Percentiles rank a stretch among this genome's conserved stretches.
These are phyloP conservation scores for Obelidium mucronatum DNA, from an alignment of 192 early-diverging fungal genomes.

Conservation along the genomic window DNA sequence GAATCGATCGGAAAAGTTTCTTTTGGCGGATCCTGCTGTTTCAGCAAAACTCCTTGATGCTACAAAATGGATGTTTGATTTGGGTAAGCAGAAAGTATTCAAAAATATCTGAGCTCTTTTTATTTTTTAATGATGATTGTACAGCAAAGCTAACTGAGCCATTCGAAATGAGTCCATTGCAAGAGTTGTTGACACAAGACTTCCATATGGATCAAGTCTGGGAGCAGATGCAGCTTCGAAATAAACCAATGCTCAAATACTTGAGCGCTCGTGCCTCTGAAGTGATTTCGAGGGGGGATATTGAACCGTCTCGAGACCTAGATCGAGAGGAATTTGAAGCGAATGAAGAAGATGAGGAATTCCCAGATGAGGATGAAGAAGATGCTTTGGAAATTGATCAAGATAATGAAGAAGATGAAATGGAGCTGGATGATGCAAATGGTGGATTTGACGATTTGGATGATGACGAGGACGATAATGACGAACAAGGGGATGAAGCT, in stretches of 20 bases:
- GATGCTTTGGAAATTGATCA: constrained; percentile 43
- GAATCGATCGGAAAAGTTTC: constrained; percentile 16
- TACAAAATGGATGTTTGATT: constrained; percentile 41
- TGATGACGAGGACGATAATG: constrained; percentile 50
- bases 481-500: constrained; percentile 53
- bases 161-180: constrained; percentile 58
- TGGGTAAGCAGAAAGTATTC: too few species aligned
- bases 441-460: constrained; percentile 32
- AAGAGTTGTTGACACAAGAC: constrained; percentile 70
- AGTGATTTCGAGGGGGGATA: constrained; percentile 38
- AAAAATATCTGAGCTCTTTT: too few species aligned
- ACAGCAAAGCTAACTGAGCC: constrained; percentile 60
- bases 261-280: constrained; percentile 38
- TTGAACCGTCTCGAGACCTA: constrained; percentile 12
- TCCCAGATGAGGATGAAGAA: constrained; percentile 40
- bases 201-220: constrained; percentile 90
- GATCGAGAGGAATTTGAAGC: constrained; percentile 23
- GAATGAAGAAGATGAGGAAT: constrained; percentile 50
- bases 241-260: constrained; percentile 78
- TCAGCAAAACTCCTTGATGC: constrained; percentile 2
- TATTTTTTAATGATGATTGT: neutral
- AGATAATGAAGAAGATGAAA: constrained; percentile 33
- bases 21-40: constrained; percentile 8
- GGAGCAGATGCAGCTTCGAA: constrained; percentile 90
- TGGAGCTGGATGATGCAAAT: constrained; percentile 29